Base-by-base conservation (phyloP, 805 yeast species). In the Saturnispora sanitii region DNA sequence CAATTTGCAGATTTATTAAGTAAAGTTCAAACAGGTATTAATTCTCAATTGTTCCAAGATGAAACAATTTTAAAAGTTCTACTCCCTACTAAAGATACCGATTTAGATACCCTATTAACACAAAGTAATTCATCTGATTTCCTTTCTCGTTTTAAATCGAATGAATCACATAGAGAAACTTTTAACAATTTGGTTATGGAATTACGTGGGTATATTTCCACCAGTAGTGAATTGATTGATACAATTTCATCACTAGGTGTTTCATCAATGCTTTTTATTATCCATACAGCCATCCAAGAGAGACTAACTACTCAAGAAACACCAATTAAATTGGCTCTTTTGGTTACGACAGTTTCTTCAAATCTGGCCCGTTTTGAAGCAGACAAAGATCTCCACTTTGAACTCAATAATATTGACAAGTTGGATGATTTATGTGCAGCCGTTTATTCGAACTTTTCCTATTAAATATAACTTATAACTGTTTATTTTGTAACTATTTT, bases 401-500 rank as follows among this genome's bases (percentile, higher is more conserved):
- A 65, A 4, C 61, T 78, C 70, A 68, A 71, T 48, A 62, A 62
- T 44, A 59, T 69, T 25, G 78, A 74, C 15, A 86, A 79, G 47
- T 68, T 88, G 43, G 94, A 84, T 49, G 95, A 86, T 45, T 70
- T 88, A 49, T 80, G 95, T 61, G 96, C 96, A 4, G 71, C 86
- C 49, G 88, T 88, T 7, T 88, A 88, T 58, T 81, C 95, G 16
- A 86, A 86, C 53, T 84, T 82, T 37, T 60, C 56, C 42, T 49
- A 54, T 17, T 53, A 35, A 40, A 30, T 27, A 16, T 27, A n/a
- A 11, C 30, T n/a, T 12, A n/a, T 16, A 12, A 25, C n/a, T 25
- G 27, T 12, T 25, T 25, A 25, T 25, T 8, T 25, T 8, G 12
- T 25, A 25, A 25, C 12, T 25, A 8, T 25, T 12, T 25, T 25